Percentiles rank a stretch among this genome's conserved stretches.
phyloP scores from a whole-genome alignment of 305 asterid genomes.

The Fraxinus albicans region DNA sequence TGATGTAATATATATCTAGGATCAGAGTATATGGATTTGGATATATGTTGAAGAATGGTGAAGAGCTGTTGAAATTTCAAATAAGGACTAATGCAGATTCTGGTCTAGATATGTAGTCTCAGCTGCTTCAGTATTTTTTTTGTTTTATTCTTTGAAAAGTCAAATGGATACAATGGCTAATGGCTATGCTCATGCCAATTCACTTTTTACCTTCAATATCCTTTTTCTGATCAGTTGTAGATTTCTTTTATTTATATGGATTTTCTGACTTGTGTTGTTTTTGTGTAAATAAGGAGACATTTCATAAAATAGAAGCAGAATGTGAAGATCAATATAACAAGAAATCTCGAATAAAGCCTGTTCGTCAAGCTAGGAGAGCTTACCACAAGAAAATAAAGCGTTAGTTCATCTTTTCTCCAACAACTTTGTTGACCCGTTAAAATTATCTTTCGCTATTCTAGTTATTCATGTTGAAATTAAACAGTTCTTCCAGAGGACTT shows the following conservation, averaged over 20 bases:
- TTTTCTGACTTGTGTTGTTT: constrained; percentile 14
- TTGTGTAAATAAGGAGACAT: constrained; percentile 29
- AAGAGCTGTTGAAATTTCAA: background rate
- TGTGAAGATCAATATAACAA: constrained; percentile 41
- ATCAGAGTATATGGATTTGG: background rate
- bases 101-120: background rate
- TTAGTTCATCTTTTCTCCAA: constrained; percentile 34
- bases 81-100: background rate
- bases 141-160: background rate
- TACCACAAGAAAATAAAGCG: constrained; percentile 55
- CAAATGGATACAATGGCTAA: background rate
- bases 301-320: constrained; percentile 43
- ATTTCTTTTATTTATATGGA: background rate
- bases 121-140: constrained; percentile 12
- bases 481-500: background rate
- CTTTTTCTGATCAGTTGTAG: background rate
- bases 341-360: constrained; percentile 51
- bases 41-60: background rate
- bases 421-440: background rate
- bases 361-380: constrained; percentile 52
- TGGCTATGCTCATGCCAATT: background rate
- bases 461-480: background rate
- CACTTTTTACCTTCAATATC: background rate
- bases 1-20: background rate
- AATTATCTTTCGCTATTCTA: background rate